These are phyloP conservation scores for Fraxinus latifolia DNA, from an alignment of 305 asterid genomes.

Conservation along the genomic window DNA sequence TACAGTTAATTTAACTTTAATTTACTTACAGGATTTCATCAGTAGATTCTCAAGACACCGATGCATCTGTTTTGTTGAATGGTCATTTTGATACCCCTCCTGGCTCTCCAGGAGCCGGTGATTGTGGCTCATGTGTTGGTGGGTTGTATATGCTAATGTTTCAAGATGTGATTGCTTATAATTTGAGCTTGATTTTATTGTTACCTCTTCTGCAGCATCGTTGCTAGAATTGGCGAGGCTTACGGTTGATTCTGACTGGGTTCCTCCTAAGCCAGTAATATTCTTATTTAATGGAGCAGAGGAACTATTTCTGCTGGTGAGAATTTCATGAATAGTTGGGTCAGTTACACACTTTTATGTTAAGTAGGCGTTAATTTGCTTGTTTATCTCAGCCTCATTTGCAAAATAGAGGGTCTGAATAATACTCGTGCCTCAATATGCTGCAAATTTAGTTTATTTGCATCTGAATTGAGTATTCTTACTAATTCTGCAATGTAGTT, in stretches of 20 bases:
- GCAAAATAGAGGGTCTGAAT: slow-evolving; percentile 8
- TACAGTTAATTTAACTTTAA: slow-evolving; percentile 22
- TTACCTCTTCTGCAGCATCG: slow-evolving; percentile 61
- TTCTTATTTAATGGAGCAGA: slow-evolving; percentile 98
- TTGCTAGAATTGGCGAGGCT: slow-evolving; percentile 90
- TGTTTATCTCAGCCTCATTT: slow-evolving; percentile 2
- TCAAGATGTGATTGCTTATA: background rate
- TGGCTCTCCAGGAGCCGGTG: slow-evolving; percentile 99
- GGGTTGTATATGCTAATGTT: slow-evolving; percentile 30
- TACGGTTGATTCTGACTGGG: slow-evolving; percentile 81
- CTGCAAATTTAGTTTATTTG: background rate
- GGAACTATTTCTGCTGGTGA: slow-evolving; percentile 95
- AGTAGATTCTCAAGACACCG: slow-evolving; percentile 60
- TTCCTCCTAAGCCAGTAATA: slow-evolving; percentile 83
- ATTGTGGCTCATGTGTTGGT: slow-evolving; percentile 99
- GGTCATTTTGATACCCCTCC: slow-evolving; percentile 90
- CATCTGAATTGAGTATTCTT: background rate
- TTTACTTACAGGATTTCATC: slow-evolving; percentile 72
- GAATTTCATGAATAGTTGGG: slow-evolving; percentile 28
- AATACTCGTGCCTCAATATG: slow-evolving; percentile 7
- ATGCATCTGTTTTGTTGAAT: slow-evolving; percentile 80
- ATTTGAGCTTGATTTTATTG: slow-evolving; percentile 26
- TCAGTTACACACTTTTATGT: background rate
- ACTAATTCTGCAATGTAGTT: background rate
- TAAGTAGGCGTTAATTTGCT: slow-evolving; percentile 5